Conservation (phyloP, 257 asterid species). For the Salvia splendens region DNA sequence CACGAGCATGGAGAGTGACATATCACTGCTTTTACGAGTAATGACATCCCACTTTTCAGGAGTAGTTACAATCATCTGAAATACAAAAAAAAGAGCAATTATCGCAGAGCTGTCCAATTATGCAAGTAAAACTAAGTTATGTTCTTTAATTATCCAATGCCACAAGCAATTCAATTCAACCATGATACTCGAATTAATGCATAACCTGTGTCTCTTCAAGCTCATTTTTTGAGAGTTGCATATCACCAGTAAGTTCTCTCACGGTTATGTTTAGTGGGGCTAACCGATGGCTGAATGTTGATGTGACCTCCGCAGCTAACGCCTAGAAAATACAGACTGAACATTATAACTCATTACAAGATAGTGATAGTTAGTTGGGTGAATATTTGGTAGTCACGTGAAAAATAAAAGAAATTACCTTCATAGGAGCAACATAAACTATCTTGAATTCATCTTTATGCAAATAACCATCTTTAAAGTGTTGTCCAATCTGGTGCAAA, state of each 20-base stretch:
- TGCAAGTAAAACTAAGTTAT: slow-evolving; percentile 21
- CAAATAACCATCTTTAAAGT: slow-evolving; percentile 91
- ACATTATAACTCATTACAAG: slow-evolving; percentile 31
- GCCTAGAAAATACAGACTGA: slow-evolving; percentile 54
- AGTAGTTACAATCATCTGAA: slow-evolving; percentile 97
- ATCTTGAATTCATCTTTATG: slow-evolving; percentile 97
- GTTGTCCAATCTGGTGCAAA: slow-evolving; percentile 72
- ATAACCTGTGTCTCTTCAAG: slow-evolving; percentile 93
- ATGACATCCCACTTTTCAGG: slow-evolving; percentile 99
- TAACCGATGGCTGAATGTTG: slow-evolving; percentile 87
- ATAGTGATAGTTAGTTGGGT: slow-evolving; percentile 2
- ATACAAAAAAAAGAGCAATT: slow-evolving; percentile 31
- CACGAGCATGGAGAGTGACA: slow-evolving; percentile 97
- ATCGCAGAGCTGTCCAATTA: slow-evolving; percentile 22
- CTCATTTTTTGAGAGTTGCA: slow-evolving; percentile 93
- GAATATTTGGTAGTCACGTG: slow-evolving; percentile 26
- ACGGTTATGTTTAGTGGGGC: slow-evolving; percentile 83
- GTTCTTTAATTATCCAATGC: slow-evolving; percentile 19
- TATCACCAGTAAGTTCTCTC: slow-evolving; percentile 97
- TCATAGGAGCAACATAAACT: slow-evolving; percentile 99
- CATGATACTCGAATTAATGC: slow-evolving; percentile 23
- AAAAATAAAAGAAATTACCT: slow-evolving; percentile 52
- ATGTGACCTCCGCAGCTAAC: slow-evolving; percentile 96
- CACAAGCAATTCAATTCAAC: slow-evolving; percentile 22
- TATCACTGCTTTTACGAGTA: slow-evolving; percentile 98